Evolutionary conservation across 805 yeast genomes (phyloP), one percentile per base, ranked within the genome.

Genomic region (Starmerella scarabaei): DNA sequence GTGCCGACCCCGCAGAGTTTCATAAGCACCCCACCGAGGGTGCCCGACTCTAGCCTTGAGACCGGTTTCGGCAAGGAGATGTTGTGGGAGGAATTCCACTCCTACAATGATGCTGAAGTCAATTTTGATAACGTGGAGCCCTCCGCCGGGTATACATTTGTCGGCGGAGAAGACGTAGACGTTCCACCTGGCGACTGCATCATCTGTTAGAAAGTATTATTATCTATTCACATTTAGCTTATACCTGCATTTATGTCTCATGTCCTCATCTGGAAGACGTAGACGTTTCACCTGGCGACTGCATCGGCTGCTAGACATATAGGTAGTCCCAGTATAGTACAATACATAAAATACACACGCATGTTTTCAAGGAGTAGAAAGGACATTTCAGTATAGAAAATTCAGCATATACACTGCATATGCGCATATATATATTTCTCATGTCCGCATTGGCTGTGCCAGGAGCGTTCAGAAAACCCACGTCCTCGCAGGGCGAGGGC

Each of bases 51-150:
- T 23, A 23, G 9, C 26, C 26, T 11, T 23, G 9, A 7, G 26
- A 11, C 7, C 11, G 11, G 7, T 23, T 23, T 23, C 26, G 26
- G 11, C 7, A 23, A 36, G 23, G 17, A 17, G 21, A 32, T 36
- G 21, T 32, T 44, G 11, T 44, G 45, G 45, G 45, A 44, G 4
- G 32, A 37, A 20, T 44, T 44, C 28, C 35, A 29, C 26, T 40
- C 28, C 17, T 23, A 34, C 29, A 17, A 27, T 3, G 30, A 36
- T n/a, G 15, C 15, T 7, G 44, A 37, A 18, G 30, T 35, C 16
- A 21, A 27, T 12, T 17, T 36, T 15, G 26, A 33, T 16, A 36
- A 35, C 21, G 21, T 30, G 21, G 6, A 24, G 19, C 21, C 16
- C 12, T 12, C 21, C 7, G 8, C 5, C 17, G 31, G n/a, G 7